These are phyloP conservation scores for Lactifluus echinatus DNA, from an alignment of 768 basidiomycete genomes.

Conservation along the genomic window DNA sequence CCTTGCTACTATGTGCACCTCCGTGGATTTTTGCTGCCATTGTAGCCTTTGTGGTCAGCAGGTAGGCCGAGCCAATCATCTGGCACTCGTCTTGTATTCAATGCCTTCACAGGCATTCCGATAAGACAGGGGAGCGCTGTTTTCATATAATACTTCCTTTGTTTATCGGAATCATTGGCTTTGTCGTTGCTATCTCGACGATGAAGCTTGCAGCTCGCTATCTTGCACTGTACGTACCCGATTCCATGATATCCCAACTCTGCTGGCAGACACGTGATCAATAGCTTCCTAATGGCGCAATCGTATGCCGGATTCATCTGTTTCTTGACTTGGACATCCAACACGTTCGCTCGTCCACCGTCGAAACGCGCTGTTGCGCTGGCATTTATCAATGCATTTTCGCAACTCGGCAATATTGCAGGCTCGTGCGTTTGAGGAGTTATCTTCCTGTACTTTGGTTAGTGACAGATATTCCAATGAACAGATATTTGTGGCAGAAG, in stretches of 20 bases:
- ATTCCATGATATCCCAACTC: not conserved
- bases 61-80: conserved; percentile 23
- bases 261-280: not conserved
- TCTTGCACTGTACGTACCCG: conserved; percentile 43
- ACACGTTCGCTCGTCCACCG: conserved; percentile 63
- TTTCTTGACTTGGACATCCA: conserved; percentile 48
- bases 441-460: not conserved
- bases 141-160: conserved; percentile 51
- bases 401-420: conserved; percentile 74
- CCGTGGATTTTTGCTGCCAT: conserved; percentile 62
- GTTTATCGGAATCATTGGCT: conserved; percentile 55
- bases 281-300: conserved; percentile 70
- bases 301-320: conserved; percentile 65
- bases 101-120: conserved; percentile 48
- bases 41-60: conserved; percentile 43
- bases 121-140: conserved; percentile 61
- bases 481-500: conserved; percentile 57
- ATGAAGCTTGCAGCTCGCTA: conserved; percentile 58
- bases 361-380: conserved; percentile 87
- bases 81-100: not conserved
- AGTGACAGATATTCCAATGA: not conserved
- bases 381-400: conserved; percentile 74
- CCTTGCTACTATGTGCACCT: conserved; percentile 69
- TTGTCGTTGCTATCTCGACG: conserved; percentile 53
- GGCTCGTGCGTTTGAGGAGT: conserved; percentile 53